A percentile compares a stretch with the other conserved stretches of the same genome.
Conservation (phyloP, 73 alveolate species). For the Paramecium biaurelia region DNA sequence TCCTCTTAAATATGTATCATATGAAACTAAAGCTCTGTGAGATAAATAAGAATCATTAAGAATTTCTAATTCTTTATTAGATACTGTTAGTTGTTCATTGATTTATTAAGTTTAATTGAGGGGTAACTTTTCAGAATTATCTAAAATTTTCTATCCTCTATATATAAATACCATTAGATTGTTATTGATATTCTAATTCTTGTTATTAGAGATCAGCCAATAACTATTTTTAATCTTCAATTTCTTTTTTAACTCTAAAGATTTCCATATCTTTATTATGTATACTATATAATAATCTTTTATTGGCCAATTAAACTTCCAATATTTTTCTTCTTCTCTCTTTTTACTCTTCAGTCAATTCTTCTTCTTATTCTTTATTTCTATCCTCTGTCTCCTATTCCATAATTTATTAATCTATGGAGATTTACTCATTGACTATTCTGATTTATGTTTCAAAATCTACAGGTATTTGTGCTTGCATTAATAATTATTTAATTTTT, state of each 20-base stretch:
- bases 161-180: not conserved
- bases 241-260: slow-evolving; percentile 20
- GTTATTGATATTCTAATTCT: not conserved
- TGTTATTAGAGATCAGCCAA: not conserved
- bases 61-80: not conserved
- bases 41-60: slow-evolving; percentile 7
- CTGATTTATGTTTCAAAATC: not conserved
- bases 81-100: not conserved
- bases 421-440: not conserved
- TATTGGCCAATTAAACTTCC: slow-evolving; percentile 8
- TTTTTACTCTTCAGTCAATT: slow-evolving; percentile 28
- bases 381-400: not conserved
- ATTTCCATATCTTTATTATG: slow-evolving; percentile 46
- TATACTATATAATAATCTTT: slow-evolving; percentile 30
- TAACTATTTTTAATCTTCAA: slow-evolving; percentile 1
- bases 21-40: slow-evolving; percentile 20
- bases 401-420: not conserved
- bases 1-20: slow-evolving; percentile 43
- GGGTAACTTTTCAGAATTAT: not conserved
- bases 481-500: not conserved
- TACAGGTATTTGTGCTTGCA: not conserved
- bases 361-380: slow-evolving; percentile 19
- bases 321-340: slow-evolving; percentile 42
- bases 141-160: not conserved
- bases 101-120: not conserved